Evolutionary conservation across 2,329 filamentous ascomycete genomes (phyloP).

Genomic region (Fusarium illudens): DNA sequence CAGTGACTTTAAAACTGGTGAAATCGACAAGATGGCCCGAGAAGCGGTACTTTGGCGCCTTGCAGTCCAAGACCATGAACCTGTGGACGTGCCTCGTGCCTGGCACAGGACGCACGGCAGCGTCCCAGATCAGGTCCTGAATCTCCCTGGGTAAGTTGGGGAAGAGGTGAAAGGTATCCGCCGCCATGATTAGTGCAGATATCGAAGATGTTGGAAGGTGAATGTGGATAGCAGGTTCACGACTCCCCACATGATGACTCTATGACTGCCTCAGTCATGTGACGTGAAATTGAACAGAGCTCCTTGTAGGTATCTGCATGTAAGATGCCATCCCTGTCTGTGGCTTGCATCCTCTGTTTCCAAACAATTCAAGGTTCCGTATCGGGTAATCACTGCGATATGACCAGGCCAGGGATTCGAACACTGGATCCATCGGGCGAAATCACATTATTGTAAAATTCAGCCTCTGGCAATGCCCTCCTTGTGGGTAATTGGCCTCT

Average conservation of each 20-base stretch:
- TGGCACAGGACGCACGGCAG: slow-evolving; percentile 1
- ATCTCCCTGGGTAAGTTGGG: slow-evolving; percentile 11
- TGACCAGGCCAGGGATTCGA: background rate
- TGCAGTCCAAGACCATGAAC: slow-evolving; percentile 14
- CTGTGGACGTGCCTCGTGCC: slow-evolving; percentile 20
- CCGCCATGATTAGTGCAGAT: background rate
- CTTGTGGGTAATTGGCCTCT: background rate
- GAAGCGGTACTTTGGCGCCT: background rate
- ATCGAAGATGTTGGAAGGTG: background rate
- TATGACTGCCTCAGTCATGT: background rate
- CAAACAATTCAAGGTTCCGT: background rate
- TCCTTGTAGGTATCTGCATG: background rate
- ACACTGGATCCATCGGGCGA: background rate
- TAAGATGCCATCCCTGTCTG: background rate
- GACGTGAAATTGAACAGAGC: background rate
- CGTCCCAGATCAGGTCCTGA: slow-evolving; percentile 20
- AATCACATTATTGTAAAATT: background rate
- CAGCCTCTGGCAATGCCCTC: background rate
- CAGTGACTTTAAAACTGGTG: background rate
- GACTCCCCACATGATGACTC: background rate
- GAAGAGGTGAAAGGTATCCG: slow-evolving; percentile 8
- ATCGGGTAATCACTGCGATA: background rate
- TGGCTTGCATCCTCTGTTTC: background rate
- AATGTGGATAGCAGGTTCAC: background rate
- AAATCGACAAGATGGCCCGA: background rate